These are phyloP conservation scores for Santalum album DNA, from an alignment of 164 flowering plant genomes.

Conservation along the genomic window DNA sequence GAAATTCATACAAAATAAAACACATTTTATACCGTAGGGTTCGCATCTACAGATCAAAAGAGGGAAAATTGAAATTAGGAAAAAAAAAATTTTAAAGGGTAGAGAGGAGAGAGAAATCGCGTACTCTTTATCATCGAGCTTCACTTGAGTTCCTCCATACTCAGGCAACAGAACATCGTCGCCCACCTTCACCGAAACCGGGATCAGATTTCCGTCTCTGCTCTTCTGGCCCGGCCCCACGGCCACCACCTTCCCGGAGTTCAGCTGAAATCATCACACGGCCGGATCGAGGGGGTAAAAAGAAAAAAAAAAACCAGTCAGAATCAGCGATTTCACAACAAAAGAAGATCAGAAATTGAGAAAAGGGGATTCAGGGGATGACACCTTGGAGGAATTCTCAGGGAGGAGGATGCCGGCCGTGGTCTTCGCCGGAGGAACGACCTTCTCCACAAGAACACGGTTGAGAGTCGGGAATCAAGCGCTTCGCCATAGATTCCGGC, in stretches of 20 bases:
- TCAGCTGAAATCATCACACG: slow-evolving; percentile 23
- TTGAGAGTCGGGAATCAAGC: slow-evolving; percentile 54
- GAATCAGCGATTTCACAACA: not conserved
- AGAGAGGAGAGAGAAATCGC: slow-evolving; percentile 1
- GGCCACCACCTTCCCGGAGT: slow-evolving; percentile 54
- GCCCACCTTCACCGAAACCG: slow-evolving; percentile 48
- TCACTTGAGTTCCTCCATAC: slow-evolving; percentile 51
- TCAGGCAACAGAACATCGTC: slow-evolving; percentile 61
- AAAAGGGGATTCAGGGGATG: slow-evolving; percentile 1
- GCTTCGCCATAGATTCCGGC: slow-evolving; percentile 40
- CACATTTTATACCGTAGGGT: too few species aligned
- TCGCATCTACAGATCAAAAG: not conserved
- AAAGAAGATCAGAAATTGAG: too few species aligned
- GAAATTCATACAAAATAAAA: too few species aligned
- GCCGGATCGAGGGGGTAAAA: not conserved
- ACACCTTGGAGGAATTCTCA: slow-evolving; percentile 48
- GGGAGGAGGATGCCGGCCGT: slow-evolving; percentile 61
- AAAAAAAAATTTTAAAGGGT: too few species aligned
- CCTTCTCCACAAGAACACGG: slow-evolving; percentile 56
- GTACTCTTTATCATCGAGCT: slow-evolving; percentile 63
- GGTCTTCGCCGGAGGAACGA: slow-evolving; percentile 58
- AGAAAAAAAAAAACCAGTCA: slow-evolving; percentile 4
- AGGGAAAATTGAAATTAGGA: not conserved
- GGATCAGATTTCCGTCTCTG: slow-evolving; percentile 32
- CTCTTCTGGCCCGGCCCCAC: slow-evolving; percentile 42